Conservation (phyloP, 2,329 filamentous ascomycete species). For the Tolypocladium ovalisporum region DNA sequence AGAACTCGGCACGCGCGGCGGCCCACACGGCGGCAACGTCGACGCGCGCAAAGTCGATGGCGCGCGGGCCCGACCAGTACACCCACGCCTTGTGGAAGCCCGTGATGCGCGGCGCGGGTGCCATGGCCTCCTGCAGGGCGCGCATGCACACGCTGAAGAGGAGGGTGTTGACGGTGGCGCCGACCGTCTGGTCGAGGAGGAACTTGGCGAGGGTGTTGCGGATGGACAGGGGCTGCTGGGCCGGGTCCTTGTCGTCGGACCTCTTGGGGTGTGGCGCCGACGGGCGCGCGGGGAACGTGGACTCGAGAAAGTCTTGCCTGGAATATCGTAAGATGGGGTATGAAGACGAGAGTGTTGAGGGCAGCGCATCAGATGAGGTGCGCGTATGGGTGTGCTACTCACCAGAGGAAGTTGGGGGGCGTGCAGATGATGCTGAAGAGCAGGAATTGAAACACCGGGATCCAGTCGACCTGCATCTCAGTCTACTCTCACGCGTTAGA, state of each 20-base stretch:
- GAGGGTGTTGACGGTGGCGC: slow-evolving; percentile 53
- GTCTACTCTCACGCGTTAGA: background rate
- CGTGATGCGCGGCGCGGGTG: slow-evolving; percentile 24
- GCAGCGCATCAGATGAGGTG: too few relatives aligned
- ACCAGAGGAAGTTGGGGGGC: slow-evolving; percentile 80
- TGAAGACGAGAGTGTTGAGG: background rate
- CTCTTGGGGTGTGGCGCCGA: slow-evolving; percentile 21
- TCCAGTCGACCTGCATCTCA: slow-evolving; percentile 42
- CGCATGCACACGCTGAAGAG: slow-evolving; percentile 51
- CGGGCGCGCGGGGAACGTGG: slow-evolving; percentile 57
- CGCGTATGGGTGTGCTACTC: slow-evolving; percentile 11
- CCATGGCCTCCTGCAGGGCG: slow-evolving; percentile 41
- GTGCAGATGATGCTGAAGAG: slow-evolving; percentile 62
- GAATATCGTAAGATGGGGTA: slow-evolving; percentile 6
- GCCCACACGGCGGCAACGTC: slow-evolving; percentile 32
- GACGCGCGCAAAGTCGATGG: slow-evolving; percentile 33
- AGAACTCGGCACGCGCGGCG: slow-evolving; percentile 44
- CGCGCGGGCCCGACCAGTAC: slow-evolving; percentile 25
- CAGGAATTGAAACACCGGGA: slow-evolving; percentile 65
- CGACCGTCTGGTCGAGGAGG: slow-evolving; percentile 56
- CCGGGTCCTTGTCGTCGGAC: slow-evolving; percentile 7
- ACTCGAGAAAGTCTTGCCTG: slow-evolving; percentile 68
- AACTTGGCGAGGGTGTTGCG: slow-evolving; percentile 59
- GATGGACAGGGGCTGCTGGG: slow-evolving; percentile 34
- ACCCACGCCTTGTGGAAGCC: slow-evolving; percentile 21